Evolutionary conservation across 352 stramenopile genomes (phyloP), one percentile per base, ranked within the genome.

Genomic region (Phytophthora quininea): DNA sequence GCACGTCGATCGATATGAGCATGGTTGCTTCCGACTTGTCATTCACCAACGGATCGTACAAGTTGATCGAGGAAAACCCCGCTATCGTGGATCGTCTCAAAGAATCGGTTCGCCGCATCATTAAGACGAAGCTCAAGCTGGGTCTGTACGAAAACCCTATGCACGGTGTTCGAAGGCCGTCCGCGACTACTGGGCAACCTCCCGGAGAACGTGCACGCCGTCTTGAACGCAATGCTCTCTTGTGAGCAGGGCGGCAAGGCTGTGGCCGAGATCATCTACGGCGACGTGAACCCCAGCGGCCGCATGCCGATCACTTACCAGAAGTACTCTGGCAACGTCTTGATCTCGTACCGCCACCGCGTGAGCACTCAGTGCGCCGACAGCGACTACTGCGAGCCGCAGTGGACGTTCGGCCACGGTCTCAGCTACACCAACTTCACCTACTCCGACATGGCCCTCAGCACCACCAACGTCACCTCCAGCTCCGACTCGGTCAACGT

Each of bases 1-100:
- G 91, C 52, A 90, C 86, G 27, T 83, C 76, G n/a, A 74, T 98
- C 24, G 92, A 98, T 57, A 93, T 97, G 82, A 95, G 80, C 60
- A 97, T 97, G 91, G 81, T 95, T n/a, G 69, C 52, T 45, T n/a
- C 66, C 31, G 55, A 76, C 54, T 65, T 66, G 4, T 52, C 64
- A 14, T 79, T 85, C 54, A 71, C 86, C 46, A 75, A 89, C 83
- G 58, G 48, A 42, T 19, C 62, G 0, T 24, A 24, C 19, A 24
- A 24, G 19, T 24, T 86, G 48, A 62, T 87, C n/a, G 33, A 82
- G 38, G 52, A 75, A 10, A 62, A 67, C 9, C 64, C 67, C 3
- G 55, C 58, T 2, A 49, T 79, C n/a, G 37, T 70, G 29, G 63
- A 71, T 12, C 76, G 84, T 5, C 54, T 95, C 14, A 75, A 82